These are phyloP conservation scores for Balamuthia mandrillaris DNA, from an alignment of 208 protist genomes.

Conservation along the genomic window DNA sequence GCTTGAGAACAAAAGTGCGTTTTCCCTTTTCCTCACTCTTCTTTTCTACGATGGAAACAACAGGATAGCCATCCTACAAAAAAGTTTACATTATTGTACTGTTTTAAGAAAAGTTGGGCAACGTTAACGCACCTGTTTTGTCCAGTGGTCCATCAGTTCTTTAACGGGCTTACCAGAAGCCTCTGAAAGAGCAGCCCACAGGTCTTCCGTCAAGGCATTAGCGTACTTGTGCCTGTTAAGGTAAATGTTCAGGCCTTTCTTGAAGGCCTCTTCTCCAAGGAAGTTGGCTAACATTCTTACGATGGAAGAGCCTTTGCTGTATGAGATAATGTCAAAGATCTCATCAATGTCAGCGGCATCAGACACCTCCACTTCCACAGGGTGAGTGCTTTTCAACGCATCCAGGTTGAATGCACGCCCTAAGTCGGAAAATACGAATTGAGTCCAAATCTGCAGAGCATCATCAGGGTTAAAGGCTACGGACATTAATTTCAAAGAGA, in stretches of 20 bases:
- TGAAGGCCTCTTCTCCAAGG: slow-evolving; percentile 83
- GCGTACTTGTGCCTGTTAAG: slow-evolving; percentile 84
- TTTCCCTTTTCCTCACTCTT: neutral
- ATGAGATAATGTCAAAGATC: slow-evolving; percentile 60
- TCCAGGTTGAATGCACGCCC: slow-evolving; percentile 81
- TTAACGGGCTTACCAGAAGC: slow-evolving; percentile 75
- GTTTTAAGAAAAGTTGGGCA: no score
- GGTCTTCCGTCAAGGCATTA: slow-evolving; percentile 86
- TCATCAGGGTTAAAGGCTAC: neutral
- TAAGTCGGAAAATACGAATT: slow-evolving; percentile 74
- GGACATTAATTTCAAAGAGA: no score
- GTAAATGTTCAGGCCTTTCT: slow-evolving; percentile 82
- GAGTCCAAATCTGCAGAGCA: slow-evolving; percentile 64
- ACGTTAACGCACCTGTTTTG: slow-evolving; percentile 86
- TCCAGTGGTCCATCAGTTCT: slow-evolving; percentile 87
- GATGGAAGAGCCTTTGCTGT: slow-evolving; percentile 55
- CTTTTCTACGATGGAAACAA: slow-evolving; percentile 36
- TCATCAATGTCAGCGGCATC: slow-evolving; percentile 81
- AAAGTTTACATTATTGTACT: neutral
- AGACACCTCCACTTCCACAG: slow-evolving; percentile 89
- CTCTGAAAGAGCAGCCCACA: slow-evolving; percentile 87
- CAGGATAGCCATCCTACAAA: slow-evolving; percentile 29
- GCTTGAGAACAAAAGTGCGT: neutral
- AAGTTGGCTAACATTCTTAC: slow-evolving; percentile 41
- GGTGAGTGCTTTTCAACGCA: slow-evolving; percentile 72